These are phyloP conservation scores for Aquilaria malaccensis DNA, from an alignment of 345 rosid genomes.

Conservation along the genomic window DNA sequence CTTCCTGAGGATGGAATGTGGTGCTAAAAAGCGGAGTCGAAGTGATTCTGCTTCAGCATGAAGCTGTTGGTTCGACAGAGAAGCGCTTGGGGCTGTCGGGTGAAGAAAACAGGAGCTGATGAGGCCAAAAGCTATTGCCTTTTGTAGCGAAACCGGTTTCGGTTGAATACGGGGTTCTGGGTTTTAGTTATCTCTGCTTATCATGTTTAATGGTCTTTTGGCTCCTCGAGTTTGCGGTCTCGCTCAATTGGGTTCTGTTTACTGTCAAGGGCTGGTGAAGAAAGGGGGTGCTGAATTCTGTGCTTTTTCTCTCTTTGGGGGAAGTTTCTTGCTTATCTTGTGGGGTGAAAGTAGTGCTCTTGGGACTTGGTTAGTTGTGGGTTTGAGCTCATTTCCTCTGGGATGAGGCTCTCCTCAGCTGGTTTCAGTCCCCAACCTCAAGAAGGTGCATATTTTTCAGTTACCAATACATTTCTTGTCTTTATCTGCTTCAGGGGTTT, in stretches of 20 bases:
- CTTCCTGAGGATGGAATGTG: constrained; percentile 27
- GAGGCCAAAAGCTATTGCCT: constrained; percentile 43
- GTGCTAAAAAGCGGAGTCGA: constrained; percentile 9
- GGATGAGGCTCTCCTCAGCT: constrained; percentile 88
- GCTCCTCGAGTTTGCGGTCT: constrained; percentile 12
- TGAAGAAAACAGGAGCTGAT: constrained; percentile 29
- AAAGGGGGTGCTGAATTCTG: constrained; percentile 7
- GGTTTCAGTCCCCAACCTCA: constrained; percentile 76
- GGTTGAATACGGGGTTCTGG: constrained; percentile 28
- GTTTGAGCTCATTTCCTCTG: constrained; percentile 22
- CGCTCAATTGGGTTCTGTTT: constrained; percentile 18
- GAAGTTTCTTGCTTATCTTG: constrained; percentile 8
- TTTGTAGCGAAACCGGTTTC: constrained; percentile 49
- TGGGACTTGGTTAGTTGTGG: constrained; percentile 31
- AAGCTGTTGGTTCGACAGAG: constrained; percentile 12
- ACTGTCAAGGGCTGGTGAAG: constrained; percentile 19
- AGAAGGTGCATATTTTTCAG: constrained; percentile 49
- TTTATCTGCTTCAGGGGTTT: constrained; percentile 12
- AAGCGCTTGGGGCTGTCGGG: constrained; percentile 16
- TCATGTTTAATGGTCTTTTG: constrained; percentile 7
- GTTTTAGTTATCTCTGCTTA: neutral
- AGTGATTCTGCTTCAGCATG: constrained; percentile 14
- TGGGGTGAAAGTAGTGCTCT: constrained; percentile 17
- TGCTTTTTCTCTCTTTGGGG: constrained; percentile 16
- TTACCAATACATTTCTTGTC: neutral